Base-by-base conservation (phyloP, 164 flowering plant genomes). In the Annona squamosa region DNA sequence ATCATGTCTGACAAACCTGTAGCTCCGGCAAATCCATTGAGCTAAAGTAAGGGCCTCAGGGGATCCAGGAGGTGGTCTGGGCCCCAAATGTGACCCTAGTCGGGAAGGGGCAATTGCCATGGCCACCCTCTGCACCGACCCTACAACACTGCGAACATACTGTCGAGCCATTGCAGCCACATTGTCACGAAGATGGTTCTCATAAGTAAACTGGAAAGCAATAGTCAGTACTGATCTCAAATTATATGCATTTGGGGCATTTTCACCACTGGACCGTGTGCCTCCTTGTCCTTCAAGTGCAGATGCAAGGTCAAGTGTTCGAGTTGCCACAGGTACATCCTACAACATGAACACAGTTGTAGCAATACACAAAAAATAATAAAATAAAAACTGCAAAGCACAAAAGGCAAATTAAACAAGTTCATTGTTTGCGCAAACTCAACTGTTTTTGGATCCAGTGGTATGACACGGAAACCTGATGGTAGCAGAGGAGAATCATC, bases 101-200 rank as follows among this genome's bases (percentile, higher is more conserved):
- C 82, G 79, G 5, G 95, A 86, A 2, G 98, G 98, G 1, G 97
- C 71, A 73, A 93, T 86, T 10, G 97, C 97, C 90, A 87, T 85
- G 4, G 95, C 97, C 77, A 93, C 98, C 83, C 97, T 88, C 85
- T 91, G 97, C 46, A 91, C 98, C 48, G 98, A 90, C 17, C 83
- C 85, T 44, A 93, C 87, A 69, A 93, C 83, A 73, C 86, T 90
- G 4, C 97, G 85, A 43, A 93, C 88, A 72, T 93, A 93, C 46
- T 91, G 93, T 18, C 97, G 93, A 73, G 98, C 98, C 98, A 93
- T 93, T 9, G 89, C 87, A 47, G 91, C 93, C 16, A 91, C 93
- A 74, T 75, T 88, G 67, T 91, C 97, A 37, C 81, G 87, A 68
- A 85, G 77, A 80, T 89, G 96, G 76, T 77, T 88, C 79, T 91